Conservation (phyloP, 768 basidiomycete species). For the Auricularia heimuer region DNA sequence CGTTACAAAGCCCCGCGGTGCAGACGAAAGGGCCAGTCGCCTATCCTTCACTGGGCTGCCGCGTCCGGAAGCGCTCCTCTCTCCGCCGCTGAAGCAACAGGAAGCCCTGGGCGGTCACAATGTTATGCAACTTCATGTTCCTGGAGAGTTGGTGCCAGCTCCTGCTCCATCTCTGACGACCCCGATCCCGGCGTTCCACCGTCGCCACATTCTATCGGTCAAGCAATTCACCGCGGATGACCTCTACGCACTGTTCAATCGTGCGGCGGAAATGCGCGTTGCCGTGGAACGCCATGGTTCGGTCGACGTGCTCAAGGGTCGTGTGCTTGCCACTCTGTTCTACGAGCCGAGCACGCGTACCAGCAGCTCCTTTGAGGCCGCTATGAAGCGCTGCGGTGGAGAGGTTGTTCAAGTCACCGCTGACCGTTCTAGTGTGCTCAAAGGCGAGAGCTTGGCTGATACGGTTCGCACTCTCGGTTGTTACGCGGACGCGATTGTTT, state of each 20-base stretch:
- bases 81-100: conserved; percentile 7
- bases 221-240: conserved; percentile 82
- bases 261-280: conserved; percentile 94
- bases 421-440: conserved; percentile 78
- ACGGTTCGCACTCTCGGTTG: conserved; percentile 91
- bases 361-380: conserved; percentile 91
- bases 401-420: conserved; percentile 80
- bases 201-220: conserved; percentile 86
- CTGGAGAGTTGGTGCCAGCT: neutral
- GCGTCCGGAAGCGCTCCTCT: conserved; percentile 5
- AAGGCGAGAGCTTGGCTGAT: conserved; percentile 89
- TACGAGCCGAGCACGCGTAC: conserved; percentile 97
- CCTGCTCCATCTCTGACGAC: conserved; percentile 33
- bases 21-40: conserved; percentile 9
- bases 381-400: conserved; percentile 97
- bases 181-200: conserved; percentile 76
- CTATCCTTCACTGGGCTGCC: conserved; percentile 9
- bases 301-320: conserved; percentile 83
- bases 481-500: conserved; percentile 89
- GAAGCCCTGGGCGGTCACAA: neutral
- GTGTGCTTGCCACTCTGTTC: conserved; percentile 84
- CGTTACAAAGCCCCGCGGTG: conserved; percentile 27
- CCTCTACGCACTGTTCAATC: conserved; percentile 84
- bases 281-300: conserved; percentile 88
- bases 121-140: neutral